These are phyloP conservation scores for Tuctoria greenei DNA, from an alignment of 176 grass and related monocot genomes.

Conservation along the genomic window DNA sequence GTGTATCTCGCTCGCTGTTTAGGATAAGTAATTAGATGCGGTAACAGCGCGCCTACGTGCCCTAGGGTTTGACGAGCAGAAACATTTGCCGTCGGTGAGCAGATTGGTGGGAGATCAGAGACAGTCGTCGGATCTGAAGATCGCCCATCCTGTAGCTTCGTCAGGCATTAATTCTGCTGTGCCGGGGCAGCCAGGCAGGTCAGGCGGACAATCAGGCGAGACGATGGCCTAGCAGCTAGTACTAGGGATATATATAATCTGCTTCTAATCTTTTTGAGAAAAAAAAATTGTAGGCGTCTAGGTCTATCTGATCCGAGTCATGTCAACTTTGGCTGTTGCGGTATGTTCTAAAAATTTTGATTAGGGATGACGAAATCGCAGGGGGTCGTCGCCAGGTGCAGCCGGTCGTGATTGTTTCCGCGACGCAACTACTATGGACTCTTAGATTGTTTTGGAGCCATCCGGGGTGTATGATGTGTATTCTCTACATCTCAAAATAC, in stretches of 20 bases:
- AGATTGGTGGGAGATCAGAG: background rate
- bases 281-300: too few species aligned
- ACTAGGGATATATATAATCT: too few species aligned
- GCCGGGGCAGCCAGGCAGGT: background rate
- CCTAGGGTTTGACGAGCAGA: conserved; percentile 21
- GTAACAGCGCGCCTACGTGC: conserved; percentile 10
- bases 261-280: too few species aligned
- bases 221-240: background rate
- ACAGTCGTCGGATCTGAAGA: conserved; percentile 1
- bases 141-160: background rate
- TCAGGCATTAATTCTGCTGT: background rate
- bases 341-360: background rate
- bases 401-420: background rate
- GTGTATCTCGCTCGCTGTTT: conserved; percentile 23
- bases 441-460: too few species aligned
- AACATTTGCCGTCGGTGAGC: too few species aligned
- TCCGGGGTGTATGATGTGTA: too few species aligned
- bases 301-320: conserved; percentile 8
- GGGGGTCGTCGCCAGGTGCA: background rate
- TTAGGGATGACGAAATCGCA: conserved; percentile 1
- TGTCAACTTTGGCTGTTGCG: background rate
- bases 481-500: too few species aligned
- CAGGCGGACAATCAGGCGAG: too few species aligned
- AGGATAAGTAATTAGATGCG: conserved; percentile 19
- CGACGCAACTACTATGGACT: conserved; percentile 4